A percentile compares a stretch with the other conserved stretches of the same genome.
These are phyloP conservation scores for Penicillium thymicola DNA, from an alignment of 2,329 filamentous ascomycete genomes.

Conservation along the genomic window DNA sequence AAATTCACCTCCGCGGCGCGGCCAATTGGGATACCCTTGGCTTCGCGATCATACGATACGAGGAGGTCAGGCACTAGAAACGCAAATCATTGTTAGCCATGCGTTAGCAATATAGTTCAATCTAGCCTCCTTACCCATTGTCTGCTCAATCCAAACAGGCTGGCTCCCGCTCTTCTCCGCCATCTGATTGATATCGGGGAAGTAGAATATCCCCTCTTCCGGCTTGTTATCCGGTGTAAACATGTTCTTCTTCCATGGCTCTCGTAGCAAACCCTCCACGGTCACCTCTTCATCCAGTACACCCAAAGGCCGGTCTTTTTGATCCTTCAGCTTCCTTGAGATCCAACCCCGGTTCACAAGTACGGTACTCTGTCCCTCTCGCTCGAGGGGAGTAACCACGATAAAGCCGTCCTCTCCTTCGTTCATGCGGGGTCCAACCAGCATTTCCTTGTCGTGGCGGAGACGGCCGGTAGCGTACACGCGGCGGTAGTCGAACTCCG, in stretches of 20 bases:
- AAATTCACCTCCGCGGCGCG: constrained; percentile 85
- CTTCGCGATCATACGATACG: constrained; percentile 69
- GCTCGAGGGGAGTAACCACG: constrained; percentile 86
- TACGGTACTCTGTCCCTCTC: constrained; percentile 61
- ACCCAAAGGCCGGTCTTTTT: constrained; percentile 60
- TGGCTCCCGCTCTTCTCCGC: constrained; percentile 76
- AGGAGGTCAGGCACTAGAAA: constrained; percentile 71
- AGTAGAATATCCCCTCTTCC: constrained; percentile 83
- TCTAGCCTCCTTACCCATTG: constrained; percentile 64
- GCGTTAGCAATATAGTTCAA: constrained; percentile 1
- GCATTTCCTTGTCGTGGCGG: constrained; percentile 91
- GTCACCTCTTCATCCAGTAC: constrained; percentile 68
- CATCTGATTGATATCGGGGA: constrained; percentile 92
- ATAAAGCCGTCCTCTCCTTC: constrained; percentile 89
- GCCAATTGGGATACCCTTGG: constrained; percentile 84
- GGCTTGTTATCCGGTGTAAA: constrained; percentile 92
- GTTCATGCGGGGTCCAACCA: constrained; percentile 83
- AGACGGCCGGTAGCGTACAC: constrained; percentile 72
- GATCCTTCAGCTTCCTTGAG: constrained; percentile 65
- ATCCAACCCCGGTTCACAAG: constrained; percentile 94
- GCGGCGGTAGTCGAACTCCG: constrained; percentile 88
- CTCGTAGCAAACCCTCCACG: constrained; percentile 78
- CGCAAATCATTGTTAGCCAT: constrained; percentile 13
- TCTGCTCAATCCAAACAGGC: constrained; percentile 92
- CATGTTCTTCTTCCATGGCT: constrained; percentile 96